These are phyloP conservation scores for Scleroderma citrinum DNA, from an alignment of 768 basidiomycete species.

Conservation along the genomic window DNA sequence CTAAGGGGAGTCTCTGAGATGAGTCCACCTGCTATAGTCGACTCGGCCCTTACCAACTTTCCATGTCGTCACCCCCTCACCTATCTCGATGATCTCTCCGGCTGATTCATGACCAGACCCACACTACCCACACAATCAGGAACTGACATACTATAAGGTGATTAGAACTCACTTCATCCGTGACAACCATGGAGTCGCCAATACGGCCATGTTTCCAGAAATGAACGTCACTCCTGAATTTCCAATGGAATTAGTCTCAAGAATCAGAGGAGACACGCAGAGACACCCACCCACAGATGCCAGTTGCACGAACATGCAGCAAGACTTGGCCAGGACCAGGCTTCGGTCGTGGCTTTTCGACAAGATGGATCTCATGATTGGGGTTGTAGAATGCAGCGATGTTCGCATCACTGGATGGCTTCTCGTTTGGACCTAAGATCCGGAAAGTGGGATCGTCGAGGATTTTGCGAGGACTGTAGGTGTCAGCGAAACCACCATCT, in stretches of 20 bases:
- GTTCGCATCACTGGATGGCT: constrained; percentile 42
- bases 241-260: background rate
- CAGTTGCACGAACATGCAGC: constrained; percentile 60
- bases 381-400: constrained; percentile 65
- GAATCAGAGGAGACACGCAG: background rate
- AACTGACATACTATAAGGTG: background rate
- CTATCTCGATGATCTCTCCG: constrained; percentile 58
- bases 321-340: constrained; percentile 63
- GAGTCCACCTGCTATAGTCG: constrained; percentile 3
- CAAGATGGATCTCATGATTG: constrained; percentile 56
- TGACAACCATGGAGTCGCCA: constrained; percentile 66
- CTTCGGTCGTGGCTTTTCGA: constrained; percentile 55
- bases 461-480: constrained; percentile 51
- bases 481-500: constrained; percentile 29
- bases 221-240: constrained; percentile 61
- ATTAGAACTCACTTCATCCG: constrained; percentile 45
- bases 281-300: constrained; percentile 56
- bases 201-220: constrained; percentile 69
- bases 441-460: constrained; percentile 52
- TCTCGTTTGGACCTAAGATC: constrained; percentile 45
- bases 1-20: constrained; percentile 21
- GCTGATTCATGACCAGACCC: constrained; percentile 70
- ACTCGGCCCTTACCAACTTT: constrained; percentile 39
- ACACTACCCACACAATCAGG: constrained; percentile 33
- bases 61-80: constrained; percentile 62